A percentile compares a stretch with the other conserved stretches of the same genome.
Evolutionary conservation across 352 stramenopile genomes (phyloP).

Genomic region (Phytophthora cactorum): DNA sequence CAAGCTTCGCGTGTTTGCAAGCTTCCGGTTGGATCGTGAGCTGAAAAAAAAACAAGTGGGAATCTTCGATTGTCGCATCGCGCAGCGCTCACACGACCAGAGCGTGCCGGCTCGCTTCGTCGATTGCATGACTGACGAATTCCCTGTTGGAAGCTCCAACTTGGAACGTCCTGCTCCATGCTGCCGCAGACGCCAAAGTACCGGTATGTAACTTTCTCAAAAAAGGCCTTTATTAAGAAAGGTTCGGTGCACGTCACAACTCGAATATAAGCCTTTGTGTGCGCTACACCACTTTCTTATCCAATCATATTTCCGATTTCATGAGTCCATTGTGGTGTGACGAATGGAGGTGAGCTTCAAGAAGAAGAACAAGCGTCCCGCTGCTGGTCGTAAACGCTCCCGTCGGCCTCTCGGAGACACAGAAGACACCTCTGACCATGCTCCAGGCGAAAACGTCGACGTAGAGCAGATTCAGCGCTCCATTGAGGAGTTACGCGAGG

Average conservation of each 20-base stretch:
- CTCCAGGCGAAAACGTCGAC: slow-evolving; percentile 6
- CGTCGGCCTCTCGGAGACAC: slow-evolving; percentile 32
- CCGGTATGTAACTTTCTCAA: no score
- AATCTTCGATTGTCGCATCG: slow-evolving; percentile 29
- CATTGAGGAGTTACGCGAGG: slow-evolving; percentile 75
- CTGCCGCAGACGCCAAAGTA: no score
- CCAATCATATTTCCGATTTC: slow-evolving; percentile 16
- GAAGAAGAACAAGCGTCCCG: slow-evolving; percentile 53
- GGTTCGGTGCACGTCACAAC: slow-evolving; percentile 2
- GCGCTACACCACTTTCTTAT: slow-evolving; percentile 1
- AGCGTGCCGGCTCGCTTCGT: slow-evolving; percentile 20
- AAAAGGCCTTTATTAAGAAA: not conserved
- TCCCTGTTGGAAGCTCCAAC: not conserved
- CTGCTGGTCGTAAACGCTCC: slow-evolving; percentile 44
- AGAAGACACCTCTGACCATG: slow-evolving; percentile 3
- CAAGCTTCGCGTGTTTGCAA: slow-evolving; percentile 26
- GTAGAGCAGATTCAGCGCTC: slow-evolving; percentile 52
- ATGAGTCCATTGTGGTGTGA: slow-evolving; percentile 4
- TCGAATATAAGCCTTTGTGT: not conserved
- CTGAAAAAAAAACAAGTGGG: slow-evolving; percentile 13
- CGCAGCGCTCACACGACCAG: slow-evolving; percentile 21
- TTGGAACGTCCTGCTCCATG: slow-evolving; percentile 14
- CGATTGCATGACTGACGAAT: slow-evolving; percentile 12
- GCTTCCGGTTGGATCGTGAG: slow-evolving; percentile 23
- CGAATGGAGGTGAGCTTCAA: slow-evolving; percentile 62